A percentile compares a stretch with the other conserved stretches of the same genome.
These are phyloP conservation scores for Populus alba DNA, from an alignment of 345 rosid genomes.

Conservation along the genomic window DNA sequence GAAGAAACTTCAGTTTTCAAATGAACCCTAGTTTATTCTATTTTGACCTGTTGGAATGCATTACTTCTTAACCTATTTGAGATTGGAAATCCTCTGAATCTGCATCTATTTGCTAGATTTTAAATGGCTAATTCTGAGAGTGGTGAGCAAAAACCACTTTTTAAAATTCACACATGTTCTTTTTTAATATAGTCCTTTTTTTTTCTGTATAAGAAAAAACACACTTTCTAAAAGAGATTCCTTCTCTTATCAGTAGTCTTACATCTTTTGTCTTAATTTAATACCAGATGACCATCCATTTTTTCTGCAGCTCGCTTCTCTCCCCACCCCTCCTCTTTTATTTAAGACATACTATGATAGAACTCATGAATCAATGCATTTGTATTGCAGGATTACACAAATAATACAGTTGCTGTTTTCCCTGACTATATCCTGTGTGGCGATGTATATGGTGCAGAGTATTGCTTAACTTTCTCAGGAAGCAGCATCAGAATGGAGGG, in stretches of 20 bases:
- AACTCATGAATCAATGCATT: background rate
- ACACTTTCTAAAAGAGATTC: no score
- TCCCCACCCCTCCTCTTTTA: background rate
- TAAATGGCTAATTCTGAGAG: background rate
- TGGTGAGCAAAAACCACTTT: background rate
- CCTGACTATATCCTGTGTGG: conserved; percentile 51
- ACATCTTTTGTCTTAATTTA: background rate
- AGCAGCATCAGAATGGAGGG: conserved; percentile 46
- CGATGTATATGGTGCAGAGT: conserved; percentile 40
- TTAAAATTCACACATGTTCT: background rate
- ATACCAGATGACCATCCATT: background rate
- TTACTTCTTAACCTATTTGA: background rate
- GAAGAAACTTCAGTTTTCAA: background rate
- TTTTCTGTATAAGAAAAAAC: no score
- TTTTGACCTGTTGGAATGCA: background rate
- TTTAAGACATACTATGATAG: background rate
- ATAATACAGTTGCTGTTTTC: conserved; percentile 36
- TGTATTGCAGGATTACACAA: conserved; percentile 45
- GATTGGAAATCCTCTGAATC: background rate
- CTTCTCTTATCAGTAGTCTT: background rate
- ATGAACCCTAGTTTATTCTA: background rate
- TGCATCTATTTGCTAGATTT: background rate
- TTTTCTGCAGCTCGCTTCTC: background rate
- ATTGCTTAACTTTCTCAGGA: conserved; percentile 47
- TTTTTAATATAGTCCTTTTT: background rate